These are phyloP conservation scores for Pleodorina starrii DNA, from an alignment of 139 green algal genomes.

Conservation along the genomic window DNA sequence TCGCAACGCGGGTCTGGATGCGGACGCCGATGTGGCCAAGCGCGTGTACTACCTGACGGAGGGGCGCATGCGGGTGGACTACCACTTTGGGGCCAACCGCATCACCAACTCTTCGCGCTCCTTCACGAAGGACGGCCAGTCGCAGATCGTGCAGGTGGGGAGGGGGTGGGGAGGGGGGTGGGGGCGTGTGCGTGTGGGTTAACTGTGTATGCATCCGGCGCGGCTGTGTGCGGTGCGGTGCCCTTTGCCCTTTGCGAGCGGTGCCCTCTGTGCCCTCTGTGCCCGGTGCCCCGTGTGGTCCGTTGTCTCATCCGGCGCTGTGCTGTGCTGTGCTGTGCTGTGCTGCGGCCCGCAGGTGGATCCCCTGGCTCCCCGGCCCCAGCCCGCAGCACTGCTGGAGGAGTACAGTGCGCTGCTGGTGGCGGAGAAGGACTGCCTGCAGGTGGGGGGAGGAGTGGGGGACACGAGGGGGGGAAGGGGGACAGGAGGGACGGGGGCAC, in stretches of 20 bases:
- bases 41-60: conserved; percentile 77
- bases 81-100: conserved; percentile 71
- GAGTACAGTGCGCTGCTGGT: conserved; percentile 80
- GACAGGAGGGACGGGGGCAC: no score
- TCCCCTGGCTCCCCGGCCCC: conserved; percentile 69
- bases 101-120: conserved; percentile 71
- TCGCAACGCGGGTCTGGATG: conserved; percentile 56
- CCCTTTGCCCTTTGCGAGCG: no score
- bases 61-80: conserved; percentile 74
- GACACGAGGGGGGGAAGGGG: not conserved
- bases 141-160: conserved; percentile 74
- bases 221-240: no score
- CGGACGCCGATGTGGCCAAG: conserved; percentile 76
- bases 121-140: conserved; percentile 82
- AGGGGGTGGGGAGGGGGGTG: no score
- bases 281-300: no score
- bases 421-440: conserved; percentile 81
- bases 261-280: no score
- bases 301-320: no score
- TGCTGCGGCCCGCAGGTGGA: conserved; percentile 65
- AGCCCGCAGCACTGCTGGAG: conserved; percentile 72
- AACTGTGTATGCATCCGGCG: no score
- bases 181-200: no score
- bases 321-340: no score
- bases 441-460: conserved; percentile 41